These are phyloP conservation scores for Amaranthus tricolor DNA, from an alignment of 179 eudicot genomes.

Conservation along the genomic window DNA sequence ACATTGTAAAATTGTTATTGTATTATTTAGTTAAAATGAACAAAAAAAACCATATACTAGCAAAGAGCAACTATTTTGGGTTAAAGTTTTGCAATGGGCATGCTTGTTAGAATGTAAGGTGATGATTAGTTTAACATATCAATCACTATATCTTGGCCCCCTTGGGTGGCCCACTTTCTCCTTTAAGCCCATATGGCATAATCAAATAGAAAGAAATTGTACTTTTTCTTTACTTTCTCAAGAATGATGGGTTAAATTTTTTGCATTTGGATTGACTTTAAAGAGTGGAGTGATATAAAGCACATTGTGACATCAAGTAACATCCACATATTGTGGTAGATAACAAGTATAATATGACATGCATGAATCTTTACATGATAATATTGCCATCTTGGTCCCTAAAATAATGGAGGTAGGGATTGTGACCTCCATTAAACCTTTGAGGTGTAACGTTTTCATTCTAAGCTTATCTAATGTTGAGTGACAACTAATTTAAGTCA, in stretches of 20 bases:
- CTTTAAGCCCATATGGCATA: slow-evolving; percentile 1
- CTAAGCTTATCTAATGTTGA: neutral
- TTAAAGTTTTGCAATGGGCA: neutral
- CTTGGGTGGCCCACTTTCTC: slow-evolving; percentile 15
- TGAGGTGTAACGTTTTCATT: neutral
- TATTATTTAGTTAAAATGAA: neutral
- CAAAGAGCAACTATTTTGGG: neutral
- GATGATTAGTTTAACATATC: neutral
- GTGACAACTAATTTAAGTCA: too few species aligned
- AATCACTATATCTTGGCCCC: neutral
- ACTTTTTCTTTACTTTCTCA: neutral
- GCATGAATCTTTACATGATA: neutral
- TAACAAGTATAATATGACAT: neutral
- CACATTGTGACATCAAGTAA: neutral
- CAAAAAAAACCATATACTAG: neutral
- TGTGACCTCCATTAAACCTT: neutral
- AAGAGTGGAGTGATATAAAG: neutral
- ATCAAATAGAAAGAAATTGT: neutral
- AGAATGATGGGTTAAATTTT: neutral
- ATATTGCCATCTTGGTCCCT: neutral
- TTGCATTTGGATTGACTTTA: neutral
- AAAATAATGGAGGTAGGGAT: neutral
- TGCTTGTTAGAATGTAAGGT: neutral
- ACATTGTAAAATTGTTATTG: neutral
- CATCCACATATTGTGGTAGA: slow-evolving; percentile 12